Evolutionary conservation across 768 basidiomycete species (phyloP).

Genomic region (Krasilnikovozyma curviuscula): DNA sequence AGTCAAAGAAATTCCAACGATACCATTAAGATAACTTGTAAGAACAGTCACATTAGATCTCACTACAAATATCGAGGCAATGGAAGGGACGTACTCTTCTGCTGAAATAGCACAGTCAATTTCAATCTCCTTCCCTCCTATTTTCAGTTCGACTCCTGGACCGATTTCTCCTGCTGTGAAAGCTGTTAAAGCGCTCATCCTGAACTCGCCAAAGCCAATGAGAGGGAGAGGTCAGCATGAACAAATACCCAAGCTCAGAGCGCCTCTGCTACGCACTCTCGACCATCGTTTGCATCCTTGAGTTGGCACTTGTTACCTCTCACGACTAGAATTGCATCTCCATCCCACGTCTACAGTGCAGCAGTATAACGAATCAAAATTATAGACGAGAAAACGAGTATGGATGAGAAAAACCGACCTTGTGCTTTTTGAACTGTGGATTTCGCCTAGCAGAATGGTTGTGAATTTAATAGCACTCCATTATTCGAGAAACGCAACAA

Average conservation of each 20-base stretch:
- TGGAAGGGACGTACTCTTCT: not conserved
- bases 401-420: no score
- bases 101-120: slow-evolving; percentile 12
- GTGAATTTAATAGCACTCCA: slow-evolving; percentile 16
- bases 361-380: no score
- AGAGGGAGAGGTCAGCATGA: not conserved
- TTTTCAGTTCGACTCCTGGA: slow-evolving; percentile 14
- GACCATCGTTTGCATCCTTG: slow-evolving; percentile 30
- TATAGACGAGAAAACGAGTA: not conserved
- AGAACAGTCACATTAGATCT: not conserved
- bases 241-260: not conserved
- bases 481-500: not conserved
- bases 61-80: not conserved
- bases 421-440: slow-evolving; percentile 52
- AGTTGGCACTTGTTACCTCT: slow-evolving; percentile 43
- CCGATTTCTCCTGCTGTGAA: not conserved
- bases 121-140: slow-evolving; percentile 19
- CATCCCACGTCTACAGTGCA: slow-evolving; percentile 62
- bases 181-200: not conserved
- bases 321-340: slow-evolving; percentile 23
- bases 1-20: no score
- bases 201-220: not conserved
- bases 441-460: slow-evolving; percentile 39
- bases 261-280: slow-evolving; percentile 10
- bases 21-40: not conserved